Conservation (phyloP, 2,329 filamentous ascomycete species). For the Aspergillus melleus region DNA sequence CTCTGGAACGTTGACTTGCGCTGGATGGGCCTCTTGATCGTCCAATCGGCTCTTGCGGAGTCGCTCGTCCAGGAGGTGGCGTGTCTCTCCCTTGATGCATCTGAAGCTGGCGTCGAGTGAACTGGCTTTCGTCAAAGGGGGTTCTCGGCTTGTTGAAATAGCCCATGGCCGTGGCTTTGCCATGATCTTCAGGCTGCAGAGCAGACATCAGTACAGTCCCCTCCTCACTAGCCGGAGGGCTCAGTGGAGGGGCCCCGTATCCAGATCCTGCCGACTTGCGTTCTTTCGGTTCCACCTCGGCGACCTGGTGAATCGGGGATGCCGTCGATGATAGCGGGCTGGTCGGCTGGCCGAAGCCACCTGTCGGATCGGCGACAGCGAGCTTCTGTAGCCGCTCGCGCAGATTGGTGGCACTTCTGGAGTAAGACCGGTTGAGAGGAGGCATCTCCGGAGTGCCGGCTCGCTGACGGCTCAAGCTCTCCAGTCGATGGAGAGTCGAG, state of each 20-base stretch:
- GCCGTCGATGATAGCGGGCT: constrained; percentile 47
- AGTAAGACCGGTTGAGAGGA: constrained; percentile 47
- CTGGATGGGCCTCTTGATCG: constrained; percentile 38
- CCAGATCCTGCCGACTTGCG: constrained; percentile 31
- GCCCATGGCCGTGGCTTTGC: constrained; percentile 76
- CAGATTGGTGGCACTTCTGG: constrained; percentile 67
- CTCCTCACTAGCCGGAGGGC: constrained; percentile 71
- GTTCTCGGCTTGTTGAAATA: constrained; percentile 71
- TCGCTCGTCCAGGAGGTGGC: constrained; percentile 39
- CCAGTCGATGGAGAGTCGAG: constrained; percentile 74
- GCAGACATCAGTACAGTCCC: constrained; percentile 58
- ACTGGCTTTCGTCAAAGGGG: constrained; percentile 82
- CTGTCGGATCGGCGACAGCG: constrained; percentile 26
- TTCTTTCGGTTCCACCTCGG: constrained; percentile 33
- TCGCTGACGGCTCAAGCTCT: constrained; percentile 70
- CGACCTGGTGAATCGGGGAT: constrained; percentile 39
- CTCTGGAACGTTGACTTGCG: constrained; percentile 38
- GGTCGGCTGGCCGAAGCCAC: constrained; percentile 24
- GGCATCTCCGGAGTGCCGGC: constrained; percentile 55
- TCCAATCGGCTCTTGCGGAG: constrained; percentile 21
- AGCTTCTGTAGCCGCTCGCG: constrained; percentile 49
- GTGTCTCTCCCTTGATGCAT: constrained; percentile 74
- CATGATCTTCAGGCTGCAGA: constrained; percentile 72
- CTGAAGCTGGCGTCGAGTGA: constrained; percentile 76
- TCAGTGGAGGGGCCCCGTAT: constrained; percentile 58